Evolutionary conservation across 2,329 filamentous ascomycete species (phyloP).

Genomic region (Metarhizium guizhouense): DNA sequence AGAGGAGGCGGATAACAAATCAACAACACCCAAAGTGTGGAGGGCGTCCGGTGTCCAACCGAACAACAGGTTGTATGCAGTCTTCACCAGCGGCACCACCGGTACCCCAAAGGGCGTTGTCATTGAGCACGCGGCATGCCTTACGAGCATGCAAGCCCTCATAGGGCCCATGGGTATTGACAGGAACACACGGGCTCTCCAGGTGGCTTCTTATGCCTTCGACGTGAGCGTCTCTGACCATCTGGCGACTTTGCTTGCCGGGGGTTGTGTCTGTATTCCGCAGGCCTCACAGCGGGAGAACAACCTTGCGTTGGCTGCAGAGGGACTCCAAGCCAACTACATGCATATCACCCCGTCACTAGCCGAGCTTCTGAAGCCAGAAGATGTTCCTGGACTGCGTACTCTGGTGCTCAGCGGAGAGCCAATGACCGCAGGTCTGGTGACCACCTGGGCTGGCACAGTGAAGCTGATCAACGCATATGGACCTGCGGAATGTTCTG

Average conservation of each 20-base stretch:
- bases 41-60: no score
- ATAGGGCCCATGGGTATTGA: neutral
- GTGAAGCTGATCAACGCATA: neutral
- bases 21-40: no score
- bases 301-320: neutral
- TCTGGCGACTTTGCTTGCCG: conserved; percentile 25
- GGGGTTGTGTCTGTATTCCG: conserved; percentile 30
- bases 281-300: conserved; percentile 25
- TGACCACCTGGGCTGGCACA: neutral
- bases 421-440: neutral
- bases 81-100: neutral
- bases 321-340: conserved; percentile 6
- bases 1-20: no score
- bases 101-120: neutral
- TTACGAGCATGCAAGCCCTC: neutral
- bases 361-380: neutral
- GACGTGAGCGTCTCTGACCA: conserved; percentile 27
- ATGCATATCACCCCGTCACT: conserved; percentile 1
- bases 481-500: neutral
- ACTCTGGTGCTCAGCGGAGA: neutral
- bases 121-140: neutral
- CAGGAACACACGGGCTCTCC: neutral
- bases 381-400: neutral
- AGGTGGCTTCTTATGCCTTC: conserved; percentile 26
- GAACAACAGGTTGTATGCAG: no score